phyloP scores from a whole-genome alignment of 1,284 basidiomycete species.

The Irpex lacteus region DNA sequence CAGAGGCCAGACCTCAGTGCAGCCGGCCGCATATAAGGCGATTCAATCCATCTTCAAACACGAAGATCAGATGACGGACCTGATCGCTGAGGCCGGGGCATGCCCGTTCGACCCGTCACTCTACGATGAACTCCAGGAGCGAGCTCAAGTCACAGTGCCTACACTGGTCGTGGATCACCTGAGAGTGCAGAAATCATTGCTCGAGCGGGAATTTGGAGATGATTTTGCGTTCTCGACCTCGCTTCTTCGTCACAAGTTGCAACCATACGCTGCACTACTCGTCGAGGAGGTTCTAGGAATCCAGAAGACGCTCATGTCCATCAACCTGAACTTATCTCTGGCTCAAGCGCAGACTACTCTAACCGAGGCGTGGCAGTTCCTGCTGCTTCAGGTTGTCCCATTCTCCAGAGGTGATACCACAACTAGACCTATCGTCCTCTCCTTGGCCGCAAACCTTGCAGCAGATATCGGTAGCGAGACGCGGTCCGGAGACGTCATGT shows the following conservation, averaged over 20 bases:
- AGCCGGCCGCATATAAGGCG: conserved; percentile 57
- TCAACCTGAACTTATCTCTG: conserved; percentile 85
- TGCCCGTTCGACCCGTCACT: conserved; percentile 69
- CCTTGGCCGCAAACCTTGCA: conserved; percentile 63
- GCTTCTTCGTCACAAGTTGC: conserved; percentile 52
- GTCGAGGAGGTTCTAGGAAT: conserved; percentile 42
- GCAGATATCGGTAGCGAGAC: conserved; percentile 67
- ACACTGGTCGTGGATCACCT: conserved; percentile 62
- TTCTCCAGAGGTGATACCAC: conserved; percentile 59
- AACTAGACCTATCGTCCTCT: conserved; percentile 55
- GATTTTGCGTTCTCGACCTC: conserved; percentile 68
- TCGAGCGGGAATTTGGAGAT: conserved; percentile 79
- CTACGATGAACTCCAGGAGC: conserved; percentile 53
- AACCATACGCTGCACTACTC: conserved; percentile 41
- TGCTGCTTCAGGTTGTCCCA: conserved; percentile 65
- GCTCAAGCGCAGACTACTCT: conserved; percentile 76
- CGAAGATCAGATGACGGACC: conserved; percentile 58
- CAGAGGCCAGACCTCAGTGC: conserved; percentile 35
- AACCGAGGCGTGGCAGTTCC: conserved; percentile 75
- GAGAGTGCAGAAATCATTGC: conserved; percentile 56
- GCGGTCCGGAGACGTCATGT: conserved; percentile 82
- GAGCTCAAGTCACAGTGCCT: conserved; percentile 47
- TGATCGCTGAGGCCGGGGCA: conserved; percentile 63
- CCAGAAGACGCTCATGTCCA: conserved; percentile 53
- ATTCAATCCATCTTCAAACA: conserved; percentile 55